phyloP scores from a whole-genome alignment of 768 basidiomycete species.

The Pholiota conissans region DNA sequence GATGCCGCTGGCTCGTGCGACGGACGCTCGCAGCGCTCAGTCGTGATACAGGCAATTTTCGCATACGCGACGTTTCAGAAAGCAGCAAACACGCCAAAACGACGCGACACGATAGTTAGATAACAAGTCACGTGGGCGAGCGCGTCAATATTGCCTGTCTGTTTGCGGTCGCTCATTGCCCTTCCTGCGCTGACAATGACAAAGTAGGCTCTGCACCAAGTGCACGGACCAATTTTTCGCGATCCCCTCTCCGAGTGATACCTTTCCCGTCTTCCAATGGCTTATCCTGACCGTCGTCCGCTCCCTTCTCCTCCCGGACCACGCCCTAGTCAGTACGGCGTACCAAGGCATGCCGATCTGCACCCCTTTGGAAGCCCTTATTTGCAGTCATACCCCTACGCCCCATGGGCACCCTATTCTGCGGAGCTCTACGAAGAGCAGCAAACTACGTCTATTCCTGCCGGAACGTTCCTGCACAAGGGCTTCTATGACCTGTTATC shows the following conservation, averaged over 20 bases:
- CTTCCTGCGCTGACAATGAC: slow-evolving; percentile 5
- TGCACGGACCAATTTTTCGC: neutral
- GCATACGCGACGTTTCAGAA: no score
- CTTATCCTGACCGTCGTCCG: slow-evolving; percentile 24
- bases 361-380: slow-evolving; percentile 29
- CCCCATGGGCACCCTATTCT: slow-evolving; percentile 34
- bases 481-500: slow-evolving; percentile 88
- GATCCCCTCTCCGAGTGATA: slow-evolving; percentile 1
- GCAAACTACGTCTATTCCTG: slow-evolving; percentile 49
- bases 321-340: slow-evolving; percentile 27
- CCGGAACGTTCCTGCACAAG: slow-evolving; percentile 78
- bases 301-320: slow-evolving; percentile 28
- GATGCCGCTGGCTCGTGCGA: neutral
- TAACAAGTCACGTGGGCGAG: neutral
- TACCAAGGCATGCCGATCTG: slow-evolving; percentile 23
- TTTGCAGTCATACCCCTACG: slow-evolving; percentile 41
- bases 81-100: no score
- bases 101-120: neutral
- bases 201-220: neutral
- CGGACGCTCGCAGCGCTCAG: neutral
- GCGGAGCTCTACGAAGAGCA: slow-evolving; percentile 42
- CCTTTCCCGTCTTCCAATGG: slow-evolving; percentile 13
- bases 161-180: neutral
- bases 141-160: neutral
- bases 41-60: neutral